These are phyloP conservation scores for Orbilia quercus DNA, from an alignment of 2,329 filamentous ascomycete genomes.

Conservation along the genomic window DNA sequence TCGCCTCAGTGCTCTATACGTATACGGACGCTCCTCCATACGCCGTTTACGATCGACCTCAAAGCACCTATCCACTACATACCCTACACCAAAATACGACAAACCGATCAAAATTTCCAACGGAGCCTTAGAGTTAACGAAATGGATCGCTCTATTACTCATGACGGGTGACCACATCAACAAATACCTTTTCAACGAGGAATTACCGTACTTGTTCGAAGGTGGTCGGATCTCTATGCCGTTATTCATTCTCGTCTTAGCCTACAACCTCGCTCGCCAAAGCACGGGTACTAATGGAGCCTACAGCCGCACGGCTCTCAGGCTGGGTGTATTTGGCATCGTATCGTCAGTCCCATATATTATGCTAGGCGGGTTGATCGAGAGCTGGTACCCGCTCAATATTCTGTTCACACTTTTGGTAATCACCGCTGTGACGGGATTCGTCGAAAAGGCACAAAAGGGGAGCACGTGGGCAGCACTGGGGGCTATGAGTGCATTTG, in stretches of 20 bases:
- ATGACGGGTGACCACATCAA: conserved; percentile 51
- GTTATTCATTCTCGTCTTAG: conserved; percentile 34
- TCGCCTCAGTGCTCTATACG: conserved; percentile 6
- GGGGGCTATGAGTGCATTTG: conserved; percentile 14
- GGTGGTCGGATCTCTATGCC: conserved; percentile 34
- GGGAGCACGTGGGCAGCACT: conserved; percentile 9
- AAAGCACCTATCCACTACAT: background rate
- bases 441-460: conserved; percentile 13
- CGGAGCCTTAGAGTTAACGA: conserved; percentile 27
- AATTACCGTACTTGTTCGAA: conserved; percentile 30
- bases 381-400: conserved; percentile 43
- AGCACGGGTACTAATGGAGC: conserved; percentile 10
- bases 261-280: conserved; percentile 39
- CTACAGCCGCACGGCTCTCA: conserved; percentile 21
- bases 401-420: conserved; percentile 44
- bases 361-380: conserved; percentile 17
- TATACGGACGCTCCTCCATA: conserved; percentile 4
- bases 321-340: conserved; percentile 10
- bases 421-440: conserved; percentile 22
- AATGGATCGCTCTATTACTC: conserved; percentile 37
- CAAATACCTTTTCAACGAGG: conserved; percentile 45
- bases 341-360: conserved; percentile 34
- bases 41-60: conserved; percentile 2
- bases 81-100: background rate
- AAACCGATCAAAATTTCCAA: conserved; percentile 25